phyloP scores from a whole-genome alignment of 1,139 yeast genomes.

The Meyerozyma guilliermondii region DNA sequence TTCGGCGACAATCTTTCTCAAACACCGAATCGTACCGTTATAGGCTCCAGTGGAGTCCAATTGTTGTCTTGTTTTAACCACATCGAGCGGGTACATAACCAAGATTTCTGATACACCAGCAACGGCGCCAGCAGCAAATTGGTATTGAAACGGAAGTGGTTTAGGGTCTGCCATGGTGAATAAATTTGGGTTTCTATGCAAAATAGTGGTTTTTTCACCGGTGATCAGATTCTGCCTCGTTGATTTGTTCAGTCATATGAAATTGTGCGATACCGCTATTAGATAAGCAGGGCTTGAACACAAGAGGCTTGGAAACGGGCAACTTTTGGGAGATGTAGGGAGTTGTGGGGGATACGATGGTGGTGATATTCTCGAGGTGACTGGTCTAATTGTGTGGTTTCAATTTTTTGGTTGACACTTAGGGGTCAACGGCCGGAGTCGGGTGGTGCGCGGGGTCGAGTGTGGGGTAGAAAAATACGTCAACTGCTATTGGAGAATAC shows the following conservation, averaged over 20 bases:
- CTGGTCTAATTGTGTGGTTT: neutral
- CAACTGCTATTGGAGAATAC: neutral
- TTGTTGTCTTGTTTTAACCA: conserved; percentile 96
- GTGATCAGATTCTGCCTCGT: neutral
- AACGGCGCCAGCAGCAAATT: conserved; percentile 89
- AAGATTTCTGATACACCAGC: conserved; percentile 98
- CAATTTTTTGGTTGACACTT: no score
- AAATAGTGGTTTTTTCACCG: neutral
- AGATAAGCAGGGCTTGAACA: neutral
- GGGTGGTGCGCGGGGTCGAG: neutral
- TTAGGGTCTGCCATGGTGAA: conserved; percentile 24
- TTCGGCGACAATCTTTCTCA: conserved; percentile 72
- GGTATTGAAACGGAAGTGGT: conserved; percentile 79
- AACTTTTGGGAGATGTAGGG: no score
- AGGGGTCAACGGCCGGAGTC: no score
- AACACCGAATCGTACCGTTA: conserved; percentile 78
- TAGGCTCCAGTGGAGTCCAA: conserved; percentile 67
- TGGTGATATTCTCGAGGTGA: no score
- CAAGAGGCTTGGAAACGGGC: neutral
- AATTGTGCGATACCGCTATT: conserved; percentile 1
- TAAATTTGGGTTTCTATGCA: neutral
- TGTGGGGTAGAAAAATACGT: neutral
- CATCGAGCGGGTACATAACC: conserved; percentile 97
- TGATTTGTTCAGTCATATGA: neutral
- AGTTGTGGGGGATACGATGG: no score